These are phyloP conservation scores for Ogataea sp. DNA, from an alignment of 805 yeast genomes.

Conservation along the genomic window DNA sequence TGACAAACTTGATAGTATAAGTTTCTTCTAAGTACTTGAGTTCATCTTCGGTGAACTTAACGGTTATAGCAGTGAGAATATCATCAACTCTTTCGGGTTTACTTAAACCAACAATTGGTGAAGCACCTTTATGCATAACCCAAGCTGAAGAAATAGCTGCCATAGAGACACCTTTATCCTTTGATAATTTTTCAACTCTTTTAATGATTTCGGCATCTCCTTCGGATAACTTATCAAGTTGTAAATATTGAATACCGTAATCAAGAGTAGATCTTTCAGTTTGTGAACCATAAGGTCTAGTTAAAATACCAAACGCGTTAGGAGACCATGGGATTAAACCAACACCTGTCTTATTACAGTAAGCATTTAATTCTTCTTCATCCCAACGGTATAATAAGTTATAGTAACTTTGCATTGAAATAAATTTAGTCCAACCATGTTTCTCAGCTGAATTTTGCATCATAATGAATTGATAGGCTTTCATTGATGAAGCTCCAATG, in stretches of 20 bases:
- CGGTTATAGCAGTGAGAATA: slow-evolving; percentile 32
- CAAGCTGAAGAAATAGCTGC: slow-evolving; percentile 47
- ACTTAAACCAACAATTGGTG: slow-evolving; percentile 50
- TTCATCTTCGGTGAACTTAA: slow-evolving; percentile 32
- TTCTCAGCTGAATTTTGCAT: slow-evolving; percentile 50
- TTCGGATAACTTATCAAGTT: slow-evolving; percentile 7
- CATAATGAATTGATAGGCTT: slow-evolving; percentile 43
- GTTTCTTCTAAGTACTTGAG: slow-evolving; percentile 30
- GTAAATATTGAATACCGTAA: neutral
- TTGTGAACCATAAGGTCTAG: slow-evolving; percentile 32
- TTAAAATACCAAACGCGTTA: slow-evolving; percentile 45
- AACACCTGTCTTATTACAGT: slow-evolving; percentile 41
- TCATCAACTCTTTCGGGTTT: slow-evolving; percentile 44
- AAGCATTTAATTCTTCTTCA: slow-evolving; percentile 56
- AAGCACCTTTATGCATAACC: slow-evolving; percentile 40
- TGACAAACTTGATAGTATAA: no score
- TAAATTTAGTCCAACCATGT: slow-evolving; percentile 49
- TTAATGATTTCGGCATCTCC: slow-evolving; percentile 29
- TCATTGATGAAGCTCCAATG: slow-evolving; percentile 60
- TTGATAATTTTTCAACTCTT: slow-evolving; percentile 50
- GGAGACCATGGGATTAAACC: slow-evolving; percentile 60
- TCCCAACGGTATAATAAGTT: slow-evolving; percentile 56
- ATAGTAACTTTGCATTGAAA: slow-evolving; percentile 51
- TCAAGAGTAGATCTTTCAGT: neutral
- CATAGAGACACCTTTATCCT: slow-evolving; percentile 40